Percentiles rank a stretch among this genome's conserved stretches.
phyloP scores from a whole-genome alignment of 768 basidiomycete genomes.

The Plicaturopsis crispa region DNA sequence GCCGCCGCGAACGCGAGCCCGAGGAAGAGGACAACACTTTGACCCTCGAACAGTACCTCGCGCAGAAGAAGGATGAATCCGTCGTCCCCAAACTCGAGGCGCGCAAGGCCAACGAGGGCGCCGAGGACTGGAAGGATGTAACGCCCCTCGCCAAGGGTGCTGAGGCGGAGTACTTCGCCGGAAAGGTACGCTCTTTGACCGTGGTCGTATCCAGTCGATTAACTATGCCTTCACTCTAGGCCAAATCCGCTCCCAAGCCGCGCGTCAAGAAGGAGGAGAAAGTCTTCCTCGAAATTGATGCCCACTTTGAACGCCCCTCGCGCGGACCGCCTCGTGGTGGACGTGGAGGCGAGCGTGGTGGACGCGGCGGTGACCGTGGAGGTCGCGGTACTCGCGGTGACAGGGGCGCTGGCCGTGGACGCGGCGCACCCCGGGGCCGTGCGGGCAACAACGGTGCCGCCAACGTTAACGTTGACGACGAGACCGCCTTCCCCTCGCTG shows the following conservation, averaged over 20 bases:
- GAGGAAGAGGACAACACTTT: constrained; percentile 93
- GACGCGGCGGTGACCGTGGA: constrained; percentile 35
- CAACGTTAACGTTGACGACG: constrained; percentile 69
- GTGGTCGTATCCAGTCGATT: constrained; percentile 10
- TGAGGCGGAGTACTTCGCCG: constrained; percentile 74
- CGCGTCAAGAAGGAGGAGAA: constrained; percentile 85
- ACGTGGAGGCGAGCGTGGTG: constrained; percentile 37
- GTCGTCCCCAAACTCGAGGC: constrained; percentile 73
- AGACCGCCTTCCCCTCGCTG: constrained; percentile 86
- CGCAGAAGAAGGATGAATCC: constrained; percentile 54
- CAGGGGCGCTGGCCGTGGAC: constrained; percentile 34
- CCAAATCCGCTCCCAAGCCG: constrained; percentile 56
- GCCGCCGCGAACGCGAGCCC: constrained; percentile 47
- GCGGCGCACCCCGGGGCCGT: constrained; percentile 37
- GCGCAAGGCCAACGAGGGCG: constrained; percentile 74
- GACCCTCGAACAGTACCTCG: constrained; percentile 89
- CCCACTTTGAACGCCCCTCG: constrained; percentile 77
- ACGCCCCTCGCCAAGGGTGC: constrained; percentile 59
- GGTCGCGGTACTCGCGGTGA: constrained; percentile 32
- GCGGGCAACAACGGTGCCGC: constrained; percentile 27
- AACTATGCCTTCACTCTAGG: constrained; percentile 28
- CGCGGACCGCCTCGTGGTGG: constrained; percentile 55
- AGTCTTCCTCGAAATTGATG: constrained; percentile 87
- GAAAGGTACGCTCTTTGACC: too few species aligned
- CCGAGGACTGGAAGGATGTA: constrained; percentile 68